Conservation (phyloP, 2,329 filamentous ascomycete species). For the Aspergillus japonicus region DNA sequence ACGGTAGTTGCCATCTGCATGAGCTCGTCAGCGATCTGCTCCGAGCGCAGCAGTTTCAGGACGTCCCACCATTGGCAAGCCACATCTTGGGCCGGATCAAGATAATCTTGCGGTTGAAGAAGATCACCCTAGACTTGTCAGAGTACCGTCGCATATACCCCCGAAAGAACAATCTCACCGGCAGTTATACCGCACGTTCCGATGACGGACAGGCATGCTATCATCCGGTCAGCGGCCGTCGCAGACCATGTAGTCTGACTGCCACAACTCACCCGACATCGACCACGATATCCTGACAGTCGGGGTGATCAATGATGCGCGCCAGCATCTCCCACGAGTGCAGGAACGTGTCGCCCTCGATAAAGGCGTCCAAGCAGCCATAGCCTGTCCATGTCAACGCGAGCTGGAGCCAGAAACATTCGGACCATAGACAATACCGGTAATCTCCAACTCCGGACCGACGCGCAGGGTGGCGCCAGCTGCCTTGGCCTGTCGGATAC, state of each 20-base stretch:
- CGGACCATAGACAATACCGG: constrained; percentile 37
- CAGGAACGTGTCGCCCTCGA: constrained; percentile 57
- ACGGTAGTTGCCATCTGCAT: constrained; percentile 60
- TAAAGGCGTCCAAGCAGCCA: constrained; percentile 66
- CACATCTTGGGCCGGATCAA: constrained; percentile 71
- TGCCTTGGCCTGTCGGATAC: constrained; percentile 60
- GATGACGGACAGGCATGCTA: constrained; percentile 59
- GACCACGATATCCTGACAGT: constrained; percentile 64
- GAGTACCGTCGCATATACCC: too few species aligned
- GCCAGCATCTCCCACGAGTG: constrained; percentile 64
- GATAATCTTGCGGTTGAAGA: constrained; percentile 65
- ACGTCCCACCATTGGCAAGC: constrained; percentile 58
- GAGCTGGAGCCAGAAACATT: background rate
- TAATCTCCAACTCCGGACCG: constrained; percentile 56
- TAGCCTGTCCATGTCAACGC: constrained; percentile 42
- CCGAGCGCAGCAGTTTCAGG: background rate
- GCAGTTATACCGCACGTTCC: constrained; percentile 64
- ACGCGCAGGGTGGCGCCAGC: constrained; percentile 62
- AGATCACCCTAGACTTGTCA: constrained; percentile 48
- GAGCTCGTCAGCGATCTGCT: background rate
- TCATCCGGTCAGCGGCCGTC: background rate
- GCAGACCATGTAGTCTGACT: background rate
- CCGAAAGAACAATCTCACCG: constrained; percentile 32
- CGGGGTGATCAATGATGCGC: constrained; percentile 59
- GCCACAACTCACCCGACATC: constrained; percentile 49